Evolutionary conservation across 2,329 filamentous ascomycete genomes (phyloP).

Genomic region (Penicillium sp.): DNA sequence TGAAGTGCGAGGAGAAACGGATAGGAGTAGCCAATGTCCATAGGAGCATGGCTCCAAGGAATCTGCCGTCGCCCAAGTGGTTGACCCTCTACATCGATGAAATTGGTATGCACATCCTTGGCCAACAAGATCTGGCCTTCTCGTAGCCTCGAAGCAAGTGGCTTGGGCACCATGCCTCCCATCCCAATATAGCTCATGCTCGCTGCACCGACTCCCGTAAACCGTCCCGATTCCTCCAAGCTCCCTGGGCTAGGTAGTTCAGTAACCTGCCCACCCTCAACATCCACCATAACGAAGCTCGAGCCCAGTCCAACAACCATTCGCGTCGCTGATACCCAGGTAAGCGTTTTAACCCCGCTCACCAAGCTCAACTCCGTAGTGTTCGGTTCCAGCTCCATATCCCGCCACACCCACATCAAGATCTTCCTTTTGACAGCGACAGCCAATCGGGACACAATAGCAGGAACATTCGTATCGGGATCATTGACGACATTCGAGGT

Average conservation of each 20-base stretch:
- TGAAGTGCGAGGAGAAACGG: conserved; percentile 90
- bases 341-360: conserved; percentile 82
- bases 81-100: conserved; percentile 81
- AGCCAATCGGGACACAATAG: conserved; percentile 86
- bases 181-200: conserved; percentile 98
- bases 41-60: conserved; percentile 86
- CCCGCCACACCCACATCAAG: conserved; percentile 91
- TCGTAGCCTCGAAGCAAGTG: conserved; percentile 76
- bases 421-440: conserved; percentile 91
- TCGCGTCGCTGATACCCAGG: conserved; percentile 85
- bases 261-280: conserved; percentile 68
- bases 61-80: conserved; percentile 80
- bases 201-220: conserved; percentile 77
- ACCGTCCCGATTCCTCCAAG: conserved; percentile 69
- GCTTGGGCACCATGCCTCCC: conserved; percentile 86
- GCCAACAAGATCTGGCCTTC: conserved; percentile 87
- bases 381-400: conserved; percentile 77
- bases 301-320: conserved; percentile 88
- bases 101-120: conserved; percentile 95
- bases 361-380: conserved; percentile 74
- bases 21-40: conserved; percentile 93
- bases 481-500: conserved; percentile 96
- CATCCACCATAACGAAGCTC: conserved; percentile 86
- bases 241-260: conserved; percentile 78
- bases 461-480: conserved; percentile 77